Conservation (phyloP, 768 basidiomycete genomes). For the Mycena olivaceomarginata region DNA sequence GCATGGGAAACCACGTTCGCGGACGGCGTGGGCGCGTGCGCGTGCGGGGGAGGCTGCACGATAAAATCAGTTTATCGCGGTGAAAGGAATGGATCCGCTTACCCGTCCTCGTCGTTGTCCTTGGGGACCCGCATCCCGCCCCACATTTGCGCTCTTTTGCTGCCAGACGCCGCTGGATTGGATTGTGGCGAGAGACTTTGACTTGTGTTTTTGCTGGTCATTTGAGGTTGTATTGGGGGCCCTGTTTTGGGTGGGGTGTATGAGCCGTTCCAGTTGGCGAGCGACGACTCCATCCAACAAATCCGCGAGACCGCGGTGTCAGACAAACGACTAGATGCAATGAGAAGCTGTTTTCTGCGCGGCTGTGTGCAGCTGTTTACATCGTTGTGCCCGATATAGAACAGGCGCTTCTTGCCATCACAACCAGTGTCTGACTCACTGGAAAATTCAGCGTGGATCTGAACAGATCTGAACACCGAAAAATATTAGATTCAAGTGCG, state of each 20-base stretch:
- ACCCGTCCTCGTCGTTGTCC: no score
- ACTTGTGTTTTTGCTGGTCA: neutral
- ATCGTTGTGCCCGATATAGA: neutral
- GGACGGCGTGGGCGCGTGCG: no score
- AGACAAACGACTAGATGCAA: neutral
- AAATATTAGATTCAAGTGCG: no score
- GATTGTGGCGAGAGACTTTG: neutral
- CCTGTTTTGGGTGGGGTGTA: neutral
- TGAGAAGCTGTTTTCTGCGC: neutral
- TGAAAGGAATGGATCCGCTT: no score
- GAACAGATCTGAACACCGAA: no score
- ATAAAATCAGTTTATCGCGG: no score
- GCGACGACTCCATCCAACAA: conserved; percentile 35
- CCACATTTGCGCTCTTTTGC: neutral
- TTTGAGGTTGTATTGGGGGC: neutral
- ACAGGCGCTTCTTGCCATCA: neutral
- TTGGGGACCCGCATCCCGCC: neutral
- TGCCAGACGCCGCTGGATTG: neutral
- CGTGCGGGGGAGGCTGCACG: no score
- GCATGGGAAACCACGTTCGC: neutral
- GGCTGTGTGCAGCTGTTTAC: conserved; percentile 12
- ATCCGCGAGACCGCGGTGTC: no score
- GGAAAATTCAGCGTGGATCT: no score
- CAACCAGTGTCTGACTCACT: neutral
- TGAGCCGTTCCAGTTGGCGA: conserved; percentile 39